Conservation (phyloP, 2,329 filamentous ascomycete genomes). For the Arthrinium phaeospermum region DNA sequence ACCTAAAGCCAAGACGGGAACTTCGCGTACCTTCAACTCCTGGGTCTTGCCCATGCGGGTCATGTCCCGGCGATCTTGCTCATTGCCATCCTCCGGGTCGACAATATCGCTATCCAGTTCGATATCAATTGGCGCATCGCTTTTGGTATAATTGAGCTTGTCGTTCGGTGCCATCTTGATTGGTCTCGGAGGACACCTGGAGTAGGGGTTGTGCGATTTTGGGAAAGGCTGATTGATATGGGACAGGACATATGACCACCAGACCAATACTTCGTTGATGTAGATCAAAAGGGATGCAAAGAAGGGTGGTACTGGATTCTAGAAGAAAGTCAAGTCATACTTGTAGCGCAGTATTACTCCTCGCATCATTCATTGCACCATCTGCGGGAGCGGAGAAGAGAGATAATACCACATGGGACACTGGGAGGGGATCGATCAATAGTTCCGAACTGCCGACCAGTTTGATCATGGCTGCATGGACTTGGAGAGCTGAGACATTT, state of each 20-base stretch:
- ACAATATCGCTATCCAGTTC: background rate
- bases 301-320: background rate
- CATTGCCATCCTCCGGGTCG: background rate
- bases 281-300: too few species aligned
- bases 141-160: background rate
- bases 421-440: too few species aligned
- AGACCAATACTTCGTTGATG: background rate
- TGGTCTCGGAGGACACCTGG: background rate
- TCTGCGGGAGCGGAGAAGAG: background rate
- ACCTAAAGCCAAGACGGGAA: too few species aligned
- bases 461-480: background rate
- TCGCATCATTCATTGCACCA: background rate
- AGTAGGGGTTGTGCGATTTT: background rate
- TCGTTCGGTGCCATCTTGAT: background rate
- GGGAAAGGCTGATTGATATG: background rate
- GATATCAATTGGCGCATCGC: background rate
- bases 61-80: slow-evolving; percentile 21
- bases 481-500: background rate
- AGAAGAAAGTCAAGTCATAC: background rate
- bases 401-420: background rate
- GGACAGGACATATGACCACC: background rate
- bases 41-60: slow-evolving; percentile 25
- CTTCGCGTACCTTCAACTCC: slow-evolving; percentile 29
- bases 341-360: background rate
- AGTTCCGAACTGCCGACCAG: background rate